These are phyloP conservation scores for Amborella trichopoda DNA, from an alignment of 164 flowering plant species.

Conservation along the genomic window DNA sequence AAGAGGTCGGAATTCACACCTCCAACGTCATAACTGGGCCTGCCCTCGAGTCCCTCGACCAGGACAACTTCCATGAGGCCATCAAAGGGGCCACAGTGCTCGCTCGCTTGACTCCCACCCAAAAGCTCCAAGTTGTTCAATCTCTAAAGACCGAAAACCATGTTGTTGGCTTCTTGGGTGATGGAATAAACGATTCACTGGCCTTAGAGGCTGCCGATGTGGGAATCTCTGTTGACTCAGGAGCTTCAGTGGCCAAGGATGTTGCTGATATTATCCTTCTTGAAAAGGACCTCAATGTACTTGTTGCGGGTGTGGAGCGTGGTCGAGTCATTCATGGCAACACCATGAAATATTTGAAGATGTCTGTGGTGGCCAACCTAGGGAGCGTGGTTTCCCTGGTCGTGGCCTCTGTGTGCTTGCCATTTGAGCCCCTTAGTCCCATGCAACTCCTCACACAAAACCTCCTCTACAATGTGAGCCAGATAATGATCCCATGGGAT, in stretches of 20 bases:
- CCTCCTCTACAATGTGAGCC: slow-evolving; percentile 50
- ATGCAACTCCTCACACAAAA: slow-evolving; percentile 61
- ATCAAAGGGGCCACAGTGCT: slow-evolving; percentile 54
- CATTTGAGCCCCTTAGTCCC: slow-evolving; percentile 53
- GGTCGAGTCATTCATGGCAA: slow-evolving; percentile 58
- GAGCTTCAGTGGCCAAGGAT: slow-evolving; percentile 62
- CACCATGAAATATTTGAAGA: slow-evolving; percentile 68
- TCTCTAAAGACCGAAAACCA: slow-evolving; percentile 56
- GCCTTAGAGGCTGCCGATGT: slow-evolving; percentile 66
- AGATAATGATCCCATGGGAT: slow-evolving; percentile 77
- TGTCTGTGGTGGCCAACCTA: slow-evolving; percentile 53
- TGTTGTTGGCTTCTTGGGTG: slow-evolving; percentile 70
- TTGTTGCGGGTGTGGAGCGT: slow-evolving; percentile 54
- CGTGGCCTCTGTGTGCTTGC: slow-evolving; percentile 30
- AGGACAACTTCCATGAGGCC: slow-evolving; percentile 47
- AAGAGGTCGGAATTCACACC: slow-evolving; percentile 67
- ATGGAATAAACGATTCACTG: slow-evolving; percentile 66
- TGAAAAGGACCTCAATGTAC: slow-evolving; percentile 69
- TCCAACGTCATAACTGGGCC: slow-evolving; percentile 61
- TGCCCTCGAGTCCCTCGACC: slow-evolving; percentile 49
- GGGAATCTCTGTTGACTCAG: slow-evolving; percentile 71
- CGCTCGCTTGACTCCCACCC: slow-evolving; percentile 71
- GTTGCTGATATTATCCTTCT: slow-evolving; percentile 65
- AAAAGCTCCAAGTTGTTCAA: slow-evolving; percentile 62
- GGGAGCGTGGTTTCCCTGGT: slow-evolving; percentile 51